Conservation (phyloP, 768 basidiomycete genomes). For the Rhodotorula sphaerocarpa region DNA sequence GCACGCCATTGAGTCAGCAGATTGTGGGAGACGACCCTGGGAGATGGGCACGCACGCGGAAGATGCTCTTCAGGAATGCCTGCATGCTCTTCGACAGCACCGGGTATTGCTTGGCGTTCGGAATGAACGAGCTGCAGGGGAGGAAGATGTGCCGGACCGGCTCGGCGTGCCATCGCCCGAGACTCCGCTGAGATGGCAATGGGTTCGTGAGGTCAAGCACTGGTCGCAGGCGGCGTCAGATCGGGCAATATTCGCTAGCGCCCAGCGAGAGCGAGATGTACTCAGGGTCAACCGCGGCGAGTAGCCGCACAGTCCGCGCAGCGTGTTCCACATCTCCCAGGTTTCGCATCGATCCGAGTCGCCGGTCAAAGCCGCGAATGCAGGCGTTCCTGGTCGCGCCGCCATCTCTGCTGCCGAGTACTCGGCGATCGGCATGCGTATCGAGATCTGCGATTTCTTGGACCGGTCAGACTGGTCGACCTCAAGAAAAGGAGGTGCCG, state of each 20-base stretch:
- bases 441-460: constrained; percentile 25
- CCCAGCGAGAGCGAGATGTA: constrained; percentile 40
- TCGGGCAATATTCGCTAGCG: not conserved
- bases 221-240: constrained; percentile 42
- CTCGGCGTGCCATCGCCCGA: constrained; percentile 86
- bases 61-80: constrained; percentile 76
- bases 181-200: constrained; percentile 65
- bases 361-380: constrained; percentile 19
- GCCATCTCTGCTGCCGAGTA: constrained; percentile 49
- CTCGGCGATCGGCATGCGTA: constrained; percentile 45
- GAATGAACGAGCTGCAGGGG: constrained; percentile 83
- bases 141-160: constrained; percentile 81
- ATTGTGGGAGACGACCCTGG: not conserved
- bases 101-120: constrained; percentile 92
- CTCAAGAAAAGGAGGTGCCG: too few relatives aligned
- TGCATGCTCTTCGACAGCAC: constrained; percentile 91
- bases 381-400: constrained; percentile 40
- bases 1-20: not conserved
- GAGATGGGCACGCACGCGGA: constrained; percentile 65
- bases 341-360: constrained; percentile 45
- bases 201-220: constrained; percentile 87
- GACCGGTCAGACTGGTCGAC: not conserved
- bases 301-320: constrained; percentile 82
- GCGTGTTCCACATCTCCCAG: constrained; percentile 99
- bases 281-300: constrained; percentile 45